Evolutionary conservation across 352 stramenopile species (phyloP), one percentile per base, ranked within the genome.

Genomic region (Pythium insidiosum): DNA sequence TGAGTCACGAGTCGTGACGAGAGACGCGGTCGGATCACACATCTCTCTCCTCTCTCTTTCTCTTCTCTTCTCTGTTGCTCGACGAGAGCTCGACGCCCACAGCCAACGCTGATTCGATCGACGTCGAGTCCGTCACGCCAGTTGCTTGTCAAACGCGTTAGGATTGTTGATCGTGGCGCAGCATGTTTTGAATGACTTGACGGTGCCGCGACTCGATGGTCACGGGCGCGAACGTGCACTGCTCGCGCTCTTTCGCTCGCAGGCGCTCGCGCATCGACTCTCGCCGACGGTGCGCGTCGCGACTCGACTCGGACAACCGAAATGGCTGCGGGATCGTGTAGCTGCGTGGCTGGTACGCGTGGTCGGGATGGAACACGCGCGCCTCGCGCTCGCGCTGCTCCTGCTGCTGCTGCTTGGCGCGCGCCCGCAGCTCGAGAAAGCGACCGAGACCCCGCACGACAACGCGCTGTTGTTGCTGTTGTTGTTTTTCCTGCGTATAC

Each of bases 281-380:
- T 16, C 61, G 63, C 6, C 72, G 53, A 4, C 63, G 60, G 16
- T 79, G 74, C 3, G 65, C 59, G 12, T 77, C 60, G 56, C 69
- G 79, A 43, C 56, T 87, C n/a, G 66, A 45, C 39, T 68, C 57
- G 10, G 75, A 87, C 6, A 91, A 43, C 12, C 82, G 80, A 53
- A 91, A 88, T 12, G 79, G 79, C 41, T 84, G 73, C 0, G 73
- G 79, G 5, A 88, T 58, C 0, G 79, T 91, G 48, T 88, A 88
- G 29, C 50, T 85, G 13, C 79, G 79, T 19, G 75, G 75, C 21
- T 84, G 67, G 42, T 88, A 88, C 1, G 58, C 16, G 7, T 42
- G 45, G 13, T 86, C 73, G 7, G 60, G 70, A 20, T 61, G 48
- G 47, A 91, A 91, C 0, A 73, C 65, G 25, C 73, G 76, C 20